These are phyloP conservation scores for Quercus tomentella DNA, from an alignment of 331 rosid species.

Conservation along the genomic window DNA sequence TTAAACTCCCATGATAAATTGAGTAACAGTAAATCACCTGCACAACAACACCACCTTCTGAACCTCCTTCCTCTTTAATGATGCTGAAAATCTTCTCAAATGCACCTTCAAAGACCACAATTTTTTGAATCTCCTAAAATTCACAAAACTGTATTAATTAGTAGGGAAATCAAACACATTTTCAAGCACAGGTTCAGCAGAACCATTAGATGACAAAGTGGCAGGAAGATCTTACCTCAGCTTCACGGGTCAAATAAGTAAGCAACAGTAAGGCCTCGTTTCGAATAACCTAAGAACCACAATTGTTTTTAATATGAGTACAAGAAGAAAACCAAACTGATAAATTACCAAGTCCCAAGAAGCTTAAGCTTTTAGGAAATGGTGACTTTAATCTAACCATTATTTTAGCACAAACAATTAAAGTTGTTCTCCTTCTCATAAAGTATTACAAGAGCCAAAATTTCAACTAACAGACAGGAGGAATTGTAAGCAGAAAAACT, in stretches of 20 bases:
- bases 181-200: conserved; percentile 31
- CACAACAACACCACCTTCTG: conserved; percentile 95
- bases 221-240: conserved; percentile 58
- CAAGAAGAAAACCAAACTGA: background rate
- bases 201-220: conserved; percentile 16
- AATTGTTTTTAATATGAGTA: conserved; percentile 12
- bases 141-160: conserved; percentile 5
- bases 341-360: too few relatives aligned
- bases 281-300: conserved; percentile 68
- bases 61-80: conserved; percentile 84
- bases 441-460: background rate
- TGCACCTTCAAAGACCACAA: conserved; percentile 93
- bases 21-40: conserved; percentile 41
- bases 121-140: conserved; percentile 77
- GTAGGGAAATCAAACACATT: background rate
- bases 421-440: background rate
- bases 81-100: conserved; percentile 92
- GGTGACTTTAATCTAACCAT: too few relatives aligned
- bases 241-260: conserved; percentile 86
- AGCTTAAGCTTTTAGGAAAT: too few relatives aligned
- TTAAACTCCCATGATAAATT: conserved; percentile 3
- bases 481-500: background rate
- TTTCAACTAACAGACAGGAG: background rate
- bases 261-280: conserved; percentile 92
- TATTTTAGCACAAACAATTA: background rate